A percentile compares a stretch with the other conserved stretches of the same genome.
These are phyloP conservation scores for Aspergillus intermedius DNA, from an alignment of 2,329 filamentous ascomycete species.

Conservation along the genomic window DNA sequence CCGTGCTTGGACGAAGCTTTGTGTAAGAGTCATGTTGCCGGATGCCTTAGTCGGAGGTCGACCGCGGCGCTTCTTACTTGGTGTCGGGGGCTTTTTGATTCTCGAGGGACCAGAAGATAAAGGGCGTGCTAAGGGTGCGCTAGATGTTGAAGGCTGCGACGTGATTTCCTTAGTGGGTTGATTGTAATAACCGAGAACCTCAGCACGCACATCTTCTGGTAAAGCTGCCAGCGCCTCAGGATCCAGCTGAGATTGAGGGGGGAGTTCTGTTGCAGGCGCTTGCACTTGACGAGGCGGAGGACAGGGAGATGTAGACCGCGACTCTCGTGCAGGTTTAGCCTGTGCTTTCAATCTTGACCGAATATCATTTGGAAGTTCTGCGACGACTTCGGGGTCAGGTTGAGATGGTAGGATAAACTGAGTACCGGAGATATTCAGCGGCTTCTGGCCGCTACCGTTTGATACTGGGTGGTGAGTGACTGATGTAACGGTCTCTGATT, in stretches of 20 bases:
- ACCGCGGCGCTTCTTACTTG: slow-evolving; percentile 60
- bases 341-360: slow-evolving; percentile 65
- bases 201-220: slow-evolving; percentile 77
- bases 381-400: slow-evolving; percentile 71
- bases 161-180: slow-evolving; percentile 21
- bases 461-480: slow-evolving; percentile 26
- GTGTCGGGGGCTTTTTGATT: slow-evolving; percentile 48
- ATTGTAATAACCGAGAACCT: slow-evolving; percentile 68
- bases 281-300: slow-evolving; percentile 19
- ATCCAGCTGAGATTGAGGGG: slow-evolving; percentile 71
- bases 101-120: slow-evolving; percentile 29
- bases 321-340: slow-evolving; percentile 24
- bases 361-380: slow-evolving; percentile 78
- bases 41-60: slow-evolving; percentile 46
- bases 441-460: slow-evolving; percentile 45
- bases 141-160: slow-evolving; percentile 30
- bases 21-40: slow-evolving; percentile 56
- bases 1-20: slow-evolving; percentile 58
- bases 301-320: slow-evolving; percentile 27
- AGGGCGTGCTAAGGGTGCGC: slow-evolving; percentile 46
- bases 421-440: slow-evolving; percentile 74
- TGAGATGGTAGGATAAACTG: slow-evolving; percentile 85
- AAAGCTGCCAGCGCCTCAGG: slow-evolving; percentile 75
- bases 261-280: slow-evolving; percentile 36
- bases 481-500: slow-evolving; percentile 15